These are phyloP conservation scores for Cicer pinnatifidum DNA, from an alignment of 306 rosid species.

Conservation along the genomic window DNA sequence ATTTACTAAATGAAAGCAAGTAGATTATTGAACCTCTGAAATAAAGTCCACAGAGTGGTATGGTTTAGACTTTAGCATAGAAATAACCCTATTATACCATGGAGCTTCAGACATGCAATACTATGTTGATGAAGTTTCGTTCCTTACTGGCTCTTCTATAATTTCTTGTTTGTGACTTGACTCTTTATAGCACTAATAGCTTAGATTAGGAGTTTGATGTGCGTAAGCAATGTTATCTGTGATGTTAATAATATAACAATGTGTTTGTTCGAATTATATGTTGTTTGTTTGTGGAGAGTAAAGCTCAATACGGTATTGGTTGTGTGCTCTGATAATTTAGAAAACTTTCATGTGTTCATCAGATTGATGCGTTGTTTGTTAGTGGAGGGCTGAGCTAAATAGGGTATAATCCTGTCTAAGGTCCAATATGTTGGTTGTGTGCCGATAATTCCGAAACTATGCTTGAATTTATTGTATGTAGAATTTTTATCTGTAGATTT, in stretches of 20 bases:
- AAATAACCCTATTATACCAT: neutral
- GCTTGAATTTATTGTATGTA: neutral
- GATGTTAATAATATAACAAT: neutral
- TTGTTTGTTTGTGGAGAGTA: neutral
- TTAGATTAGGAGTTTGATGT: neutral
- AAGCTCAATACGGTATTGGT: slow-evolving; percentile 1
- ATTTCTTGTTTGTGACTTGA: neutral
- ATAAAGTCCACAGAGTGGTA: neutral
- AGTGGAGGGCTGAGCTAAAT: neutral
- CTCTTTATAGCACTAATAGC: neutral
- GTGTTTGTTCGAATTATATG: neutral
- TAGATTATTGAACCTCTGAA: neutral
- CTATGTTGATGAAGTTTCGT: neutral
- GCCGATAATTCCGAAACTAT: neutral
- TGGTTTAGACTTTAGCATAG: neutral
- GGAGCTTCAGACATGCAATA: neutral
- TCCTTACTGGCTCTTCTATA: neutral
- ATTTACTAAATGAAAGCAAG: neutral
- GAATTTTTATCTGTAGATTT: neutral
- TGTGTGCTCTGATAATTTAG: neutral
- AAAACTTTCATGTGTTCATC: neutral
- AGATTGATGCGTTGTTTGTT: neutral
- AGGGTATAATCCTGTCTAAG: neutral
- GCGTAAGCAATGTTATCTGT: neutral
- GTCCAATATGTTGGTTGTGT: neutral